Conservation (phyloP, 495 filamentous ascomycete species). For the Podospora australis region DNA sequence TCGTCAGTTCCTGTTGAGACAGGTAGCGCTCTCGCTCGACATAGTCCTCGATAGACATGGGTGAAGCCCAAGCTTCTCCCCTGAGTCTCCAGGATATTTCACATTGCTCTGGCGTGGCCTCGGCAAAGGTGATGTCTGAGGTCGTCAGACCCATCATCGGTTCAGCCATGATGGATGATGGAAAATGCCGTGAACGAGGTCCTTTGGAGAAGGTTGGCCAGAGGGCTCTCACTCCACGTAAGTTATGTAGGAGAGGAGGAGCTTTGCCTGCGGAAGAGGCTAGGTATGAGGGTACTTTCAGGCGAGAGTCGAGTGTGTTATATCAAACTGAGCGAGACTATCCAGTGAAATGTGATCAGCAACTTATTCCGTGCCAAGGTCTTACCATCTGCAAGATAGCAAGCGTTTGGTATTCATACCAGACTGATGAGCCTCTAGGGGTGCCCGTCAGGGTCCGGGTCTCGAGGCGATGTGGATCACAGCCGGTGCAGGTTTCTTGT, state of each 20-base stretch:
- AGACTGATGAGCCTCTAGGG: not conserved
- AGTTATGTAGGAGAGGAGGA: too few relatives aligned
- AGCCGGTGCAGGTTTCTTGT: not conserved
- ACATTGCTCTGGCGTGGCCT: slow-evolving; percentile 20
- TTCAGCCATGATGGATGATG: slow-evolving; percentile 17
- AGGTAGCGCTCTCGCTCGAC: slow-evolving; percentile 60
- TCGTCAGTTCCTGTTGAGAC: slow-evolving; percentile 47
- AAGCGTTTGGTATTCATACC: not conserved
- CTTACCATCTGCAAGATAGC: too few relatives aligned
- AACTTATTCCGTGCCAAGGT: too few relatives aligned
- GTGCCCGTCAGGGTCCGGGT: not conserved
- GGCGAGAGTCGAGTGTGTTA: too few relatives aligned
- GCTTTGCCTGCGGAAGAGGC: too few relatives aligned
- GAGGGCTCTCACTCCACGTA: too few relatives aligned
- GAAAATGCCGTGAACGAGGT: too few relatives aligned
- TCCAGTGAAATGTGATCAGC: too few relatives aligned
- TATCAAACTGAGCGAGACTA: too few relatives aligned
- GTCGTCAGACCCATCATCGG: slow-evolving; percentile 15
- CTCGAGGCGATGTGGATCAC: slow-evolving; percentile 1
- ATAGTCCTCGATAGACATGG: slow-evolving; percentile 47
- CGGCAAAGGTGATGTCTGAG: slow-evolving; percentile 16
- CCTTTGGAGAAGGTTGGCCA: too few relatives aligned
- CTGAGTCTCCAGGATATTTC: slow-evolving; percentile 16
- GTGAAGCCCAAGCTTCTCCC: slow-evolving; percentile 14
- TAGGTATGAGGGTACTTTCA: too few relatives aligned